Base-by-base conservation (phyloP, 2,329 filamentous ascomycete species). In the Drechslera avenae region DNA sequence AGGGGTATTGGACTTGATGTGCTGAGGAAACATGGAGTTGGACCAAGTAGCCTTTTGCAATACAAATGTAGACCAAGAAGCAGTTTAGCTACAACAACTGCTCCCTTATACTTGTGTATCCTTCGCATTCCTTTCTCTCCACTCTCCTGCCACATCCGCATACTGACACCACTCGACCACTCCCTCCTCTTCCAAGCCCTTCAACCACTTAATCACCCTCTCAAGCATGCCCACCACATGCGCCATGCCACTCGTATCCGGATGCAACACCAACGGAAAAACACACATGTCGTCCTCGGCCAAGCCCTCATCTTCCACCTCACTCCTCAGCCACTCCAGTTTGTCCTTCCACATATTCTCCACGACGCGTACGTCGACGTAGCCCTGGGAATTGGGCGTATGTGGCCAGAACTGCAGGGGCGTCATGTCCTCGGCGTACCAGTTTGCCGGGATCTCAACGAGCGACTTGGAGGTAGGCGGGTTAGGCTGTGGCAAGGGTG, bases 321-420 rank as follows among this genome's bases (percentile, higher is more conserved):
- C 75, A 3, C 54, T 53, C 33, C 60, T 51, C n/a, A 85, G 71
- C 76, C 78, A 86, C 53, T 80, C 74, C 58, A 86, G 84, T 10
- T 81, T 77, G 59, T 85, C 83, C 59, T 76, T 79, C 84, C 84
- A 86, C 74, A 86, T 81, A 52, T 80, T 75, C 73, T 86, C 83
- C 21, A 86, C 77, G 1, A 81, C 75, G 8, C 78, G 74, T 4
- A 80, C 78, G 45, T 82, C 80, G 0, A 85, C 82, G 60, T 84
- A 86, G 1, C 84, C 83, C 35, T 81, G 78, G 2, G 78, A 81
- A 52, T 85, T 85, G 1, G 74, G 61, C 9, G 71, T 72, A 43
- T 79, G 73, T 6, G 78, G 78, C 46, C 69, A 76, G 56, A 74
- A 80, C 37, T 79, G 77, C 52, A 81, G 52, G 0, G 78, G 78